Evolutionary conservation across 495 filamentous ascomycete genomes (phyloP), one percentile per base, ranked within the genome.

Genomic region (Xylaria longipes): DNA sequence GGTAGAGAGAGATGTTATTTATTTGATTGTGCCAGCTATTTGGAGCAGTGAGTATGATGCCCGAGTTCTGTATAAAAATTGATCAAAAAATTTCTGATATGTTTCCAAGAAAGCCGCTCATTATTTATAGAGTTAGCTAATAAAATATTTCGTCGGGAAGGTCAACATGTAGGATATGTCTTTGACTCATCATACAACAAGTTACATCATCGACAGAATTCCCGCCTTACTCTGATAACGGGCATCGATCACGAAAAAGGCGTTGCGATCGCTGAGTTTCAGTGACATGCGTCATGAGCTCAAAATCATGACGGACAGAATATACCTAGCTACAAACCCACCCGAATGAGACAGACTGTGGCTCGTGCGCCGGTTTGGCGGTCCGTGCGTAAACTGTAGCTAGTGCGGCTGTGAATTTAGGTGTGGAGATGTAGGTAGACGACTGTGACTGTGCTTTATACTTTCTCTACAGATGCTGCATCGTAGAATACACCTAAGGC

Each of bases 291-390:
- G 54, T 58, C 54, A 58, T 58, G 29, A 33, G 17, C 54, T 15
- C 5, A 35, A 29, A 35, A 20, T 58, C 54, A 58, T 58, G 54
- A 58, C 54, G 29, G 54, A 58, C 35, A 52, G 54, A 56, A n/a
- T n/a, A n/a, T 1, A 56, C 29, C 2, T 1, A 33, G 27, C 48
- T 52, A 57, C 54, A 17, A 57, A 57, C 54, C 22, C 12, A 57
- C 54, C 20, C 11, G 1, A 1, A 33, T 27, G 1, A 33, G 3
- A 31, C 7, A 11, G 1, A 11, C n/a, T 50, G 46, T 17, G 54
- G 54, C 27, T 57, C 29, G 7, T 57, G 27, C 17, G 54, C 54
- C 14, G 2, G 27, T 20, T 25, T 56, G 54, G 54, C 33, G 54
- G 29, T 57, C 27, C 27, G 27, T 57, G 29, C 54, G 9, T 56